Base-by-base conservation (phyloP, 1,284 basidiomycete genomes). In the Porphyrellus sp. region DNA sequence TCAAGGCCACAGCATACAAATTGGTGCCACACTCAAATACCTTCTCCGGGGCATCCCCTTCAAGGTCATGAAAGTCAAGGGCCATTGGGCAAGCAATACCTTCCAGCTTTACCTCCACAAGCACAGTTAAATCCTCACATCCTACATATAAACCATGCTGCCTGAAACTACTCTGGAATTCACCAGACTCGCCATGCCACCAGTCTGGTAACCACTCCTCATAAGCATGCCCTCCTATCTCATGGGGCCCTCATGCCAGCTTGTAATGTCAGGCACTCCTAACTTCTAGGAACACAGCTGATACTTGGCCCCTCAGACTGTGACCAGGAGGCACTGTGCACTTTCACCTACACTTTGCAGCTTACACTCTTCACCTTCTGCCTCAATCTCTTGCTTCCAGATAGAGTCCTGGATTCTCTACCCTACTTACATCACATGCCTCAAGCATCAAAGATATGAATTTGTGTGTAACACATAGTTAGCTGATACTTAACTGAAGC, bases 201-300 rank as follows among this genome's bases (percentile, higher is more conserved):
- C 28, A 30, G n/a, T 30, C 28, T 30, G 28, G 12, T 30, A 30
- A 30, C 28, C 28, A 7, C 8, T 30, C 6, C 28, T 12, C 28
- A 30, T 30, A 30, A 30, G 28, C 12, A 7, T 7, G 28, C 28
- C 28, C 28, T 30, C 28, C 28, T 30, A 30, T 12, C 28, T 7
- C 12, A 6, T 30, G 28, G 28, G 28, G 6, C 28, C 28, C 12
- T 6, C 6, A 12, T 12, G 12, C 12, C 28, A 30, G 6, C 28
- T 30, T 30, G 28, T 30, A 30, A 12, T 30, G 28, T 30, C 28
- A 30, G 28, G 28, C 28, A 30, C 28, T 30, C 28, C 28, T 30
- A 30, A 30, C 28, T 7, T 6, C 6, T 30, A 12, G 28, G 28
- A 30, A 30, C 28, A 94, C 33, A 34, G 15, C 33, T 34, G 33